Evolutionary conservation across 805 yeast genomes (phyloP).

Genomic region (Clavispora santaluciae): DNA sequence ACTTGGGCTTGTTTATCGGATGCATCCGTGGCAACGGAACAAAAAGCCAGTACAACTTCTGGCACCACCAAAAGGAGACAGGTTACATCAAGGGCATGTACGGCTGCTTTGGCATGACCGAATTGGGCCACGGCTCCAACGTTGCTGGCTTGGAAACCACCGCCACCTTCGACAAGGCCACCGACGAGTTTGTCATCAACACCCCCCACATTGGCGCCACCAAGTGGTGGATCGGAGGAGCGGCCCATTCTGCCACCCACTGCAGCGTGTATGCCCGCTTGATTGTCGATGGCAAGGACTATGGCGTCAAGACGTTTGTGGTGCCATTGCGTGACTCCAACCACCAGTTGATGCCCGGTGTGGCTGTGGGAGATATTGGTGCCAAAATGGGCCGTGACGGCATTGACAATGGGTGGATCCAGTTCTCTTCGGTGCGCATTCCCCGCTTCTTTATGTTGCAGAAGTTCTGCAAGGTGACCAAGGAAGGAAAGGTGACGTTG

Average conservation of each 20-base stretch:
- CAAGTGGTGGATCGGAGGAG: slow-evolving; percentile 23
- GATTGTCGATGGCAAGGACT: slow-evolving; percentile 17
- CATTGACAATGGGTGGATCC: slow-evolving; percentile 21
- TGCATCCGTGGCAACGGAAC: slow-evolving; percentile 21
- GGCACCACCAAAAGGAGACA: slow-evolving; percentile 16
- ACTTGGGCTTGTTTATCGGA: slow-evolving; percentile 17
- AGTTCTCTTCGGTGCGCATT: slow-evolving; percentile 17
- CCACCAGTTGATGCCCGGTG: slow-evolving; percentile 19
- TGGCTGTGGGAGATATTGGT: slow-evolving; percentile 19
- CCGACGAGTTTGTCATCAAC: slow-evolving; percentile 18
- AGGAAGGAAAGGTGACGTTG: slow-evolving; percentile 15
- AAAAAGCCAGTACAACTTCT: slow-evolving; percentile 12
- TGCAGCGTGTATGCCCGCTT: slow-evolving; percentile 17
- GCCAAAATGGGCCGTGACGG: slow-evolving; percentile 22
- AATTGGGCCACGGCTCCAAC: slow-evolving; percentile 19
- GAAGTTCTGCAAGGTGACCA: slow-evolving; percentile 15
- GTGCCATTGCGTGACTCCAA: slow-evolving; percentile 18
- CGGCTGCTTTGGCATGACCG: slow-evolving; percentile 21
- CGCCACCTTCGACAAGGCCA: slow-evolving; percentile 17
- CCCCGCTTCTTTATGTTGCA: slow-evolving; percentile 20
- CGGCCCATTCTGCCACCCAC: slow-evolving; percentile 20
- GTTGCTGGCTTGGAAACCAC: slow-evolving; percentile 21
- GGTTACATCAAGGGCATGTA: slow-evolving; percentile 12
- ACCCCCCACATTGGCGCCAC: slow-evolving; percentile 22
- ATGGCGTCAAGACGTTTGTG: slow-evolving; percentile 19